These are phyloP conservation scores for Pelargonium cotyledonis DNA, from an alignment of 441 rosid genomes.

Conservation along the genomic window DNA sequence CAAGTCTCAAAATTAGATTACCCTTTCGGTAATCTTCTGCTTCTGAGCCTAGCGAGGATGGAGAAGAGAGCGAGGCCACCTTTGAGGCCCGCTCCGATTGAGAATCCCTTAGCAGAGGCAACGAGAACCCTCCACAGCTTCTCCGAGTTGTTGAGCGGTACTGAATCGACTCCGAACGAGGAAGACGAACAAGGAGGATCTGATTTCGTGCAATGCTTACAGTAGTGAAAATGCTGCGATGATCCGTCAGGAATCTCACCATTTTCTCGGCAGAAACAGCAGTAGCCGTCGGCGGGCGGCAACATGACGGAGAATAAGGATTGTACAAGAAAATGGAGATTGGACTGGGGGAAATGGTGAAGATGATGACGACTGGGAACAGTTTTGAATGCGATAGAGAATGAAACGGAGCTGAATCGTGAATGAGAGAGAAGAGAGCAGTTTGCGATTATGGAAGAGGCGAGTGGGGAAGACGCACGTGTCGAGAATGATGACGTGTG, in stretches of 20 bases:
- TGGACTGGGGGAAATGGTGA: no score
- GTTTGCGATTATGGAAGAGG: no score
- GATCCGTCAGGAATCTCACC: slow-evolving; percentile 18
- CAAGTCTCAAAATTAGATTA: slow-evolving; percentile 11
- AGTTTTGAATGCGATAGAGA: no score
- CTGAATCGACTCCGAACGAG: slow-evolving; percentile 20
- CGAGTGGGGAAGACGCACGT: no score
- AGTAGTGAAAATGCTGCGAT: slow-evolving; percentile 15
- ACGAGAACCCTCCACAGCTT: slow-evolving; percentile 53
- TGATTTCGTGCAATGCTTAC: slow-evolving; percentile 34
- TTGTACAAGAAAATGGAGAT: neutral
- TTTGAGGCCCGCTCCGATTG: slow-evolving; percentile 89
- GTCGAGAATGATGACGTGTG: no score
- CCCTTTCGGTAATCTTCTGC: slow-evolving; percentile 46
- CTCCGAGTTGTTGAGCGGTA: slow-evolving; percentile 39
- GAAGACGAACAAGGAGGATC: slow-evolving; percentile 31
- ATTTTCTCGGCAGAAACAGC: slow-evolving; percentile 14
- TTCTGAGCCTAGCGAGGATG: slow-evolving; percentile 53
- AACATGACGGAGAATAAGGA: slow-evolving; percentile 16
- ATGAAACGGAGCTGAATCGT: no score
- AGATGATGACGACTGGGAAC: no score
- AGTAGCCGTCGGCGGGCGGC: slow-evolving; percentile 19
- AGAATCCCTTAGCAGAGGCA: slow-evolving; percentile 74
- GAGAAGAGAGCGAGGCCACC: slow-evolving; percentile 85
- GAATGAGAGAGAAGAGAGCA: no score